Base-by-base conservation (phyloP, 2,329 filamentous ascomycete genomes). In the Xylariaceae sp. region DNA sequence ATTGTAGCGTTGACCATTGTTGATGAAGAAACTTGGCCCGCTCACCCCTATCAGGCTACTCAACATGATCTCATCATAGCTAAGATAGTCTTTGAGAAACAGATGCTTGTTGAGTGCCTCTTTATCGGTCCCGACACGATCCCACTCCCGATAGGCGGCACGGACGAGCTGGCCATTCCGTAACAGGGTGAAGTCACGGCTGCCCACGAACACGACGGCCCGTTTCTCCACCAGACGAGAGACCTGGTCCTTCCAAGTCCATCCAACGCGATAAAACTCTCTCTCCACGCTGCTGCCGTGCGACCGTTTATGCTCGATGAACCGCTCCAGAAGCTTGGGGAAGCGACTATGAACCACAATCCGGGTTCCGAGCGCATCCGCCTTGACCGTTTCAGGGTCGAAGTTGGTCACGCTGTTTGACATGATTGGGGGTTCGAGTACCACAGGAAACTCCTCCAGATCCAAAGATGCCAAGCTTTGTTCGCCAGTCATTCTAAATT, bases 11-110 rank as follows among this genome's bases (percentile, higher is more conserved):
- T 44, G 18, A 6, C 72, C 71, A 34, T 70, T 62, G 53, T 73
- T 73, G 51, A 72, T 62, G 62, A 73, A 73, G 34, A 62, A 65
- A 49, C 70, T 72, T 0, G 69, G 64, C 1, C 68, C 64, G 57
- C 70, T 72, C 11, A 72, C 68, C 1, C 67, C 72, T 0, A 73
- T 23, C 7, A 73, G 60, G 37, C 69, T 70, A 6, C 69, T 61
- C 5, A 73, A 63, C 71, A 73, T 71, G 4, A 73, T 73, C 61
- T 73, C 71, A 52, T 73, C 72, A 51, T 73, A 73, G 54, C 68
- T 72, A 5, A 73, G 61, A 56, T 71, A 71, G 0, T 72, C 67
- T 1, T 42, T 2, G 1, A 73, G 64, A 8, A 30, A 52, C 4
- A 71, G 45, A 23, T 61, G 17, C 1, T 11, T n/a, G 39, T 70